Conservation (phyloP, 1,284 basidiomycete species). For the Dichomitus squalens region DNA sequence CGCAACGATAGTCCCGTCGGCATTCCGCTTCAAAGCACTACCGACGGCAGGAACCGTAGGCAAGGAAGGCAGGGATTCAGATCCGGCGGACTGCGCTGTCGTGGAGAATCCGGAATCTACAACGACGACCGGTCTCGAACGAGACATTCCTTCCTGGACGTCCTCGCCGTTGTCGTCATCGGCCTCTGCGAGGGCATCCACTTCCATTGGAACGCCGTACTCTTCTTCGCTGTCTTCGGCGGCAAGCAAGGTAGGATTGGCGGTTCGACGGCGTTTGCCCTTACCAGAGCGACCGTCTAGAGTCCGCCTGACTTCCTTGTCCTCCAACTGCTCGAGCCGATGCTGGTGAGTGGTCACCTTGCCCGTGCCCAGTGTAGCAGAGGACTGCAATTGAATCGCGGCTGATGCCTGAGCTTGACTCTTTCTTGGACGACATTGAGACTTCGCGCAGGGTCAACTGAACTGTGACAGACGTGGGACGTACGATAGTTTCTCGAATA, state of each 20-base stretch:
- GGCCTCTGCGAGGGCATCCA: constrained; percentile 2
- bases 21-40: constrained; percentile 57
- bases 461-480: constrained; percentile 31
- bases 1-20: constrained; percentile 54
- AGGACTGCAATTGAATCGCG: constrained; percentile 65
- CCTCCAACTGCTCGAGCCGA: constrained; percentile 58
- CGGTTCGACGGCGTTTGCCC: constrained; percentile 47
- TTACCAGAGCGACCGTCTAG: constrained; percentile 42
- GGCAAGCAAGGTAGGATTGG: constrained; percentile 31
- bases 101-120: constrained; percentile 34
- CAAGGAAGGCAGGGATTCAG: background rate
- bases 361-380: constrained; percentile 78
- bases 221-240: constrained; percentile 38
- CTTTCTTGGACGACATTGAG: constrained; percentile 50
- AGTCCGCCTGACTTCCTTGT: constrained; percentile 56
- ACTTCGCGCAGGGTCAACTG: constrained; percentile 2
- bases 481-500: constrained; percentile 80
- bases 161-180: constrained; percentile 6
- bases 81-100: constrained; percentile 5
- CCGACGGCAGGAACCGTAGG: constrained; percentile 42
- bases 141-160: constrained; percentile 22
- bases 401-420: constrained; percentile 69
- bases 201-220: constrained; percentile 13
- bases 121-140: constrained; percentile 31
- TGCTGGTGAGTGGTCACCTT: constrained; percentile 61